Base-by-base conservation (phyloP, 2,329 filamentous ascomycete species). In the Penicillium italicum region DNA sequence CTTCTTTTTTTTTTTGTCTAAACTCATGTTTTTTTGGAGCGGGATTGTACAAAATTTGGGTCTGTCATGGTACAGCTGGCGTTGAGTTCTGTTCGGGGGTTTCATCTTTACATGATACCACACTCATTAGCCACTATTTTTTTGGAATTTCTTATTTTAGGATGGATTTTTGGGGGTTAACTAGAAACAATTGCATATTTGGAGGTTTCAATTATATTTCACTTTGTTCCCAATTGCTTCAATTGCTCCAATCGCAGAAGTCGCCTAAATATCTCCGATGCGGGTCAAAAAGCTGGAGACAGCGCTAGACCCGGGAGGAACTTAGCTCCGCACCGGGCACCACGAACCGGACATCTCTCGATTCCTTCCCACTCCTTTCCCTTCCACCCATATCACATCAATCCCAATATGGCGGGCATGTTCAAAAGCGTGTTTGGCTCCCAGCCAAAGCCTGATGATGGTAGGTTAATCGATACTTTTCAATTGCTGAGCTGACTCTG, bases 221-320 rank as follows among this genome's bases (percentile, higher is more conserved):
- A 20, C 1, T 8, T 49, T 8, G 24, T 42, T 42, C 24, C 5
- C 6, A 28, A 18, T 28, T 12, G 18, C 16, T 16, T 4, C 1
- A 31, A 44, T 30, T 10, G 24, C 5, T 14, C 18, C 7, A 44
- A 44, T 44, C 41, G 26, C 7, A 9, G n/a, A 42, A 26, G n/a
- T 45, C 42, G 42, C 30, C 30, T 45, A 33, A 45, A 33, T 45
- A 24, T 24, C 5, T 45, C 43, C 28, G 28, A 44, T 44, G 42
- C 46, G 46, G 56, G 65, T 16, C 62, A 63, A 52, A 71, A 67
- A 56, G 55, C 72, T 43, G 71, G 73, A 61, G 72, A 77, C 31
- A 60, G 73, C 46, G 78, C 78, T 9, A 80, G 76, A 10, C 77
- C 77, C 41, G 76, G 53, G 77, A 1, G 45, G 57, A 65, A 63